A percentile compares a stretch with the other conserved stretches of the same genome.
These are phyloP conservation scores for Fusarium duplospermum DNA, from an alignment of 2,329 filamentous ascomycete genomes.

Conservation along the genomic window DNA sequence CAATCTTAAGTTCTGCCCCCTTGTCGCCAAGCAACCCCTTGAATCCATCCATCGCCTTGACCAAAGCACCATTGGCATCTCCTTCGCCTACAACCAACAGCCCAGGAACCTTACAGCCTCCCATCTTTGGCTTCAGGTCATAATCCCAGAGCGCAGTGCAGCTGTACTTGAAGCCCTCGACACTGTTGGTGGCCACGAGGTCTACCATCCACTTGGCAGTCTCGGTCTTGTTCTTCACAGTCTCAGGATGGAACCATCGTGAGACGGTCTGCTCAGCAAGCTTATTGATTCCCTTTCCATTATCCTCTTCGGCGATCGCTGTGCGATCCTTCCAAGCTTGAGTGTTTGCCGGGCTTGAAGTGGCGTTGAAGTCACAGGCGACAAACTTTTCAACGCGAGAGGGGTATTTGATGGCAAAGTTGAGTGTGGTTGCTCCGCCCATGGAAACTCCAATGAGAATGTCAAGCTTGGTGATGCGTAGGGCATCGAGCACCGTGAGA, in stretches of 20 bases:
- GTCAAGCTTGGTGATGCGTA: slow-evolving; percentile 75
- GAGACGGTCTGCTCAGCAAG: slow-evolving; percentile 78
- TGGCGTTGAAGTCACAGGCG: slow-evolving; percentile 82
- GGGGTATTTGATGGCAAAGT: slow-evolving; percentile 76
- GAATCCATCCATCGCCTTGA: slow-evolving; percentile 84
- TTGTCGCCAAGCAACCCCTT: slow-evolving; percentile 65
- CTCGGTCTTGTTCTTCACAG: slow-evolving; percentile 57
- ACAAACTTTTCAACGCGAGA: slow-evolving; percentile 70
- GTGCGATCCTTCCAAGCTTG: slow-evolving; percentile 84
- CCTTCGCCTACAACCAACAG: slow-evolving; percentile 78
- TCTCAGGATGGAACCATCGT: slow-evolving; percentile 80
- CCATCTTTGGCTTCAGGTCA: slow-evolving; percentile 70
- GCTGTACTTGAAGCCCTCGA: slow-evolving; percentile 75
- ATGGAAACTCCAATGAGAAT: slow-evolving; percentile 81
- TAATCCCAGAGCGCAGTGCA: slow-evolving; percentile 80
- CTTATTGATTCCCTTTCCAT: slow-evolving; percentile 69
- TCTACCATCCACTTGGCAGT: slow-evolving; percentile 69
- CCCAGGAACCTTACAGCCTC: slow-evolving; percentile 65
- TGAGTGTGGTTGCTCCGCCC: slow-evolving; percentile 82
- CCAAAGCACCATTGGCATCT: slow-evolving; percentile 77
- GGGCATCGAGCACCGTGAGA: slow-evolving; percentile 71
- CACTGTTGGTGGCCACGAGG: slow-evolving; percentile 76
- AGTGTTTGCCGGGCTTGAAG: slow-evolving; percentile 78
- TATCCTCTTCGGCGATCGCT: slow-evolving; percentile 69
- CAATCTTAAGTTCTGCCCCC: slow-evolving; percentile 70